Evolutionary conservation across 2,329 filamentous ascomycete species (phyloP), one percentile per base, ranked within the genome.

Genomic region (Nigrograna mackinnonii): DNA sequence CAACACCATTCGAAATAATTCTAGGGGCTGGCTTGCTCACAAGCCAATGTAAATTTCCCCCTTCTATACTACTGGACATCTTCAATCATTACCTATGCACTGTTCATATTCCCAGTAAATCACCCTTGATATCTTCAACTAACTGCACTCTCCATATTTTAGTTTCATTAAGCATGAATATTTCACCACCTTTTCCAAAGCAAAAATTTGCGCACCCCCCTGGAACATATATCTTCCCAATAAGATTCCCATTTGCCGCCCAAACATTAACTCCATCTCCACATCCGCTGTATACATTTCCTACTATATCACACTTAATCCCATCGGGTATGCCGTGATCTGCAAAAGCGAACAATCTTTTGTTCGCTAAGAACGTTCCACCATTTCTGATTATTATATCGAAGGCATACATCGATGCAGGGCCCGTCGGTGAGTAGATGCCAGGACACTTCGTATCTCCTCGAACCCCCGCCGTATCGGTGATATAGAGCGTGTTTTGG

Each of bases 231-330:
- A 51, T 43, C 31, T 49, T 51, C 2, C 74, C 76, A 14, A 78
- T 59, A 2, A 74, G 55, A 6, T 58, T 57, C 1, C 76, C 75
- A 3, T 62, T 69, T 1, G 67, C 46, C 21, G 59, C 72, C 71
- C 74, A 79, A 5, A 79, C 65, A 43, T 76, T 74, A 12, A 79
- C 57, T 3, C 76, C 76, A 41, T 75, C 75, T 2, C 65, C 68
- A 41, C 74, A 77, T 0, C 71, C 74, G 24, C 68, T 68, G 46
- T 73, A 84, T 4, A 84, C 72, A 36, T 82, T 79, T 1, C 80
- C 80, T 11, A 16, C 18, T 6, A 70, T 64, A 50, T 83, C 79
- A 43, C 72, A 73, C 46, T 82, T 78, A 31, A 82, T 67, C 20
- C 63, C 68, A 45, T 53, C 66, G 0, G 79, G 77, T 5, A 74